A percentile compares a stretch with the other conserved stretches of the same genome.
Conservation (phyloP, 2,329 filamentous ascomycete species). For the Trichoderma semiorbis region DNA sequence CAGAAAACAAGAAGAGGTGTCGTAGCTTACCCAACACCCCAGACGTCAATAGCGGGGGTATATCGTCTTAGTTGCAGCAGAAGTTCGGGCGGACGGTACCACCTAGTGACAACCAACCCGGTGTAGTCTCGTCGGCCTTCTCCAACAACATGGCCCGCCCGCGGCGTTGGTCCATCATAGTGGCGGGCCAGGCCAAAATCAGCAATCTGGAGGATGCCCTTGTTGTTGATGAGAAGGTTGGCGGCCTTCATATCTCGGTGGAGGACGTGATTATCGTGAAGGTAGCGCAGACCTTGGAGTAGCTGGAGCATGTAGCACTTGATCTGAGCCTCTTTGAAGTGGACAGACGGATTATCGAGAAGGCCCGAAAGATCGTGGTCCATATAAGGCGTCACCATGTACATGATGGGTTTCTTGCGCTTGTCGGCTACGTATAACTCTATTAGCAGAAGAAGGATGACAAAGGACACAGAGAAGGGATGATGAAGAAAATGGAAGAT, state of each 20-base stretch:
- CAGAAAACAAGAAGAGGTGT: not conserved
- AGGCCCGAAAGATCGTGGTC: constrained; percentile 97
- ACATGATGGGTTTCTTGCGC: constrained; percentile 81
- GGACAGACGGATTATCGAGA: constrained; percentile 88
- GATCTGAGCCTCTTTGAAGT: constrained; percentile 84
- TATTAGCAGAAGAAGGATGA: not conserved
- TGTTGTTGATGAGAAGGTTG: constrained; percentile 93
- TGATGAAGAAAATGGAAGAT: not conserved
- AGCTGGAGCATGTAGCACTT: constrained; percentile 98
- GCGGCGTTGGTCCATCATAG: constrained; percentile 81
- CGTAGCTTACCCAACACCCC: constrained; percentile 80
- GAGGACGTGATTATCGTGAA: constrained; percentile 85
- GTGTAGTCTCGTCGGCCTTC: constrained; percentile 90
- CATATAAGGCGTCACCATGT: constrained; percentile 99
- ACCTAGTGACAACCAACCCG: constrained; percentile 91
- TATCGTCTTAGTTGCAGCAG: constrained; percentile 84
- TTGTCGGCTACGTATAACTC: constrained; percentile 57
- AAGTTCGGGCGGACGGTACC: constrained; percentile 94
- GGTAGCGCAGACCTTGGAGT: constrained; percentile 81
- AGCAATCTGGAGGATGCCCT: constrained; percentile 89
- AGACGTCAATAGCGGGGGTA: constrained; percentile 97
- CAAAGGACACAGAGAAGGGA: not conserved
- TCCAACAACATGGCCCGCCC: constrained; percentile 73
- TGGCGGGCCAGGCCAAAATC: constrained; percentile 94
- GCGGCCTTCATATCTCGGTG: constrained; percentile 99